Evolutionary conservation across 2,329 filamentous ascomycete species (phyloP).

Genomic region (Xenosphaeropsis pyriputrescens): DNA sequence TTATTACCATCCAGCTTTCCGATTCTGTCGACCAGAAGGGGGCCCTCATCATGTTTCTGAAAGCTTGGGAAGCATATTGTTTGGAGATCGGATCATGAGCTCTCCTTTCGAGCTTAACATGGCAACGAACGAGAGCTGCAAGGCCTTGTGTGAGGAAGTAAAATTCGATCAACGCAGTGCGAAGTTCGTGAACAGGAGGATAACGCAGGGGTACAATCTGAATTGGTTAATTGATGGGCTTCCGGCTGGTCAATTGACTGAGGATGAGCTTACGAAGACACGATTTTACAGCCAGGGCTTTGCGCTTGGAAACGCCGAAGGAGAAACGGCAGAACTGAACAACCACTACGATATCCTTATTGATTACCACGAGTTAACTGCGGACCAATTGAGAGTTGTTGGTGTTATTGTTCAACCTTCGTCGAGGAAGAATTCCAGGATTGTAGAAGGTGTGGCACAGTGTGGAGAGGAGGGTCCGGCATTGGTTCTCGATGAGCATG

Average conservation of each 20-base stretch:
- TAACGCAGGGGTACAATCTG: constrained; percentile 75
- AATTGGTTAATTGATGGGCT: constrained; percentile 95
- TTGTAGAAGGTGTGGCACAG: constrained; percentile 36
- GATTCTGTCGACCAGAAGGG: constrained; percentile 70
- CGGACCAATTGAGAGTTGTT: constrained; percentile 70
- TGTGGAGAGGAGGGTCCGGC: constrained; percentile 44
- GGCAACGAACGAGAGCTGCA: constrained; percentile 77
- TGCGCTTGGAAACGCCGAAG: constrained; percentile 51
- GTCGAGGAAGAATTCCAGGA: constrained; percentile 45
- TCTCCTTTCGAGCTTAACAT: constrained; percentile 86
- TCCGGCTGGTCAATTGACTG: constrained; percentile 72
- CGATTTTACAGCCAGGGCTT: constrained; percentile 90
- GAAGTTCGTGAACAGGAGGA: constrained; percentile 69
- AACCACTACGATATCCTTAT: constrained; percentile 94
- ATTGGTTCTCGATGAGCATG: constrained; percentile 49
- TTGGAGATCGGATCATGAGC: constrained; percentile 94
- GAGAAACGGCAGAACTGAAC: constrained; percentile 50
- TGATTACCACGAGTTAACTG: constrained; percentile 73
- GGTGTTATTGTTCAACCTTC: constrained; percentile 78
- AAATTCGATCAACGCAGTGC: constrained; percentile 53
- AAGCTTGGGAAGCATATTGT: constrained; percentile 88
- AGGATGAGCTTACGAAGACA: constrained; percentile 60
- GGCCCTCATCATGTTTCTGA: constrained; percentile 72
- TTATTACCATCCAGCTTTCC: constrained; percentile 81
- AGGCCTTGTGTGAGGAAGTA: constrained; percentile 54